A percentile compares a stretch with the other conserved stretches of the same genome.
phyloP scores from a whole-genome alignment of 2,329 filamentous ascomycete species.

The Fusarium subglutinans region DNA sequence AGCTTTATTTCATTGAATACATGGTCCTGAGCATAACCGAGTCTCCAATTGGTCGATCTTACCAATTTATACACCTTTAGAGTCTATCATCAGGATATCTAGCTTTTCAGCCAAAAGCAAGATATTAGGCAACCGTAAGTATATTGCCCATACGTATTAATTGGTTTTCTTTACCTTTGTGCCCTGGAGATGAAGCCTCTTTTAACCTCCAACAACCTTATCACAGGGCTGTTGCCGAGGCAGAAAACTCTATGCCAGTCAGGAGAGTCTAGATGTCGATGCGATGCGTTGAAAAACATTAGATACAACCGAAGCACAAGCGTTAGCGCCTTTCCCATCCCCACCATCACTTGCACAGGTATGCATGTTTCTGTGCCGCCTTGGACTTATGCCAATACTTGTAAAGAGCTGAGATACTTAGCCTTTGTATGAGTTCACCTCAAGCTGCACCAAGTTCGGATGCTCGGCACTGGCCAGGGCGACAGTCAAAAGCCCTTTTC shows the following conservation, averaged over 20 bases:
- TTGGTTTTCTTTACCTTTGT: too few relatives aligned
- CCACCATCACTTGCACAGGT: not conserved
- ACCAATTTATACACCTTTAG: too few relatives aligned
- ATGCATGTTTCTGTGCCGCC: not conserved
- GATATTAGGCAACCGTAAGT: too few relatives aligned
- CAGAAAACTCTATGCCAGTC: too few relatives aligned
- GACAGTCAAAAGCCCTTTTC: not conserved
- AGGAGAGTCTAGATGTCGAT: not conserved
- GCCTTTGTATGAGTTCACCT: not conserved
- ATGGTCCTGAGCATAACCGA: too few relatives aligned
- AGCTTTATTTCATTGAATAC: too few relatives aligned
- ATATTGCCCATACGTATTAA: too few relatives aligned
- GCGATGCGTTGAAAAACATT: not conserved
- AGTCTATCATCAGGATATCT: too few relatives aligned
- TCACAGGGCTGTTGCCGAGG: not conserved
- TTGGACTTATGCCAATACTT: not conserved
- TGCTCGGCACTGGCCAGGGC: not conserved
- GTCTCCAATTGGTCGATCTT: too few relatives aligned
- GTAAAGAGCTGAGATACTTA: not conserved
- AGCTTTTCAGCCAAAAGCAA: too few relatives aligned
- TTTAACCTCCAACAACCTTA: too few relatives aligned
- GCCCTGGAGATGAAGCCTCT: too few relatives aligned
- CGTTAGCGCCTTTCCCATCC: not conserved
- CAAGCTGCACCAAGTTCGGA: not conserved
- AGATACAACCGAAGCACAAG: not conserved